Percentiles rank a stretch among this genome's conserved stretches.
phyloP scores from a whole-genome alignment of 2,329 filamentous ascomycete species.

The Penicillium aurantiogriseum region DNA sequence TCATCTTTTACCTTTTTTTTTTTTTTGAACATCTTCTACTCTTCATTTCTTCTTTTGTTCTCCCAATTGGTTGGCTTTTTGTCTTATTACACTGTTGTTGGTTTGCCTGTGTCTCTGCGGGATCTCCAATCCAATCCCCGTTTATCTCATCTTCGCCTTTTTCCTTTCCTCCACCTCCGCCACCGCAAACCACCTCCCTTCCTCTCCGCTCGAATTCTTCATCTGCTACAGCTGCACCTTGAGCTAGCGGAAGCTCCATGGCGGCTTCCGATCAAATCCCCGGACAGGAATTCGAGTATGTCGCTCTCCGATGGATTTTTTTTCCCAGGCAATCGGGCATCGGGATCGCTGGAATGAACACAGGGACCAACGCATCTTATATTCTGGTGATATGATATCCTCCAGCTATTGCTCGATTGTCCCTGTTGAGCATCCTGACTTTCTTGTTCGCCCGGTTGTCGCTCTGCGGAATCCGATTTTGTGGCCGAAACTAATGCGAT shows the following conservation, averaged over 20 bases:
- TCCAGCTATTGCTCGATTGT: background rate
- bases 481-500: constrained; percentile 23
- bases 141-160: constrained; percentile 10
- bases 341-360: background rate
- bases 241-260: constrained; percentile 41
- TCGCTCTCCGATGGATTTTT: constrained; percentile 17
- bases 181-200: background rate
- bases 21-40: background rate
- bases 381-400: background rate
- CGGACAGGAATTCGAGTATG: constrained; percentile 49
- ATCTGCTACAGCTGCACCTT: constrained; percentile 35
- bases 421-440: background rate
- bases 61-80: background rate
- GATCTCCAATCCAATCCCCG: constrained; percentile 7
- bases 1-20: background rate
- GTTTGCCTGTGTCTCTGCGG: constrained; percentile 1
- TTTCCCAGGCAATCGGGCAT: constrained; percentile 2
- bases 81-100: background rate
- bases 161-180: constrained; percentile 1
- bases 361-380: background rate
- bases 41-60: background rate
- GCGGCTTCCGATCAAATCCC: constrained; percentile 42
- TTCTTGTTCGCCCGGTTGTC: background rate
- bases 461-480: constrained; percentile 1
- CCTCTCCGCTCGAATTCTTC: constrained; percentile 14